phyloP scores from a whole-genome alignment of 2,329 filamentous ascomycete species.

The Fusarium praegraminearum region DNA sequence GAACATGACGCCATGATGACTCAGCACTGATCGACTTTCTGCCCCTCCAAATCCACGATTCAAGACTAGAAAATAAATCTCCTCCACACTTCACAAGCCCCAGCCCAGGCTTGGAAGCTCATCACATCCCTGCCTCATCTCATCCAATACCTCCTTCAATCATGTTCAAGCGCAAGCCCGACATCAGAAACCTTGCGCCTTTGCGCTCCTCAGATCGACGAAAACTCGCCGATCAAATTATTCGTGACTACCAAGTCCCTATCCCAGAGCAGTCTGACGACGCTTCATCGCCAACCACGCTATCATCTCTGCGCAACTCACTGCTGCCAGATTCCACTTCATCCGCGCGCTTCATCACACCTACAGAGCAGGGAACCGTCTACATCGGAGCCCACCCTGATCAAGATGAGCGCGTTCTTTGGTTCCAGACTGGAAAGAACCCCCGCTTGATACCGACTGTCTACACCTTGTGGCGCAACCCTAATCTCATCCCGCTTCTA shows the following conservation, averaged over 20 bases:
- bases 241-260: constrained; percentile 41
- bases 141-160: neutral
- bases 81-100: neutral
- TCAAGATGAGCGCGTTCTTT: constrained; percentile 42
- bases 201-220: constrained; percentile 43
- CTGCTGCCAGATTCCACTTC: constrained; percentile 42
- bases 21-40: constrained; percentile 1
- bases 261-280: constrained; percentile 30
- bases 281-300: constrained; percentile 23
- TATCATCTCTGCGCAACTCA: constrained; percentile 37
- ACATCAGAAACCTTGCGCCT: constrained; percentile 42
- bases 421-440: constrained; percentile 43
- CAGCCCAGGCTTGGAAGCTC: neutral
- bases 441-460: constrained; percentile 42
- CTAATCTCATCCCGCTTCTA: constrained; percentile 37
- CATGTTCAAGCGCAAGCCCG: constrained; percentile 44
- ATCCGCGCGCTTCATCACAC: constrained; percentile 41
- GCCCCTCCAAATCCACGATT: constrained; percentile 7
- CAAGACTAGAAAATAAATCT: constrained; percentile 5
- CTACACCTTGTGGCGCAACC: constrained; percentile 43
- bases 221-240: constrained; percentile 43
- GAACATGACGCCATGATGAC: constrained; percentile 26
- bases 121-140: neutral
- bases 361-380: constrained; percentile 35
- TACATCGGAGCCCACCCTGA: constrained; percentile 37